Conservation (phyloP, 2,329 filamentous ascomycete species). For the Exserohilum rostratum region DNA sequence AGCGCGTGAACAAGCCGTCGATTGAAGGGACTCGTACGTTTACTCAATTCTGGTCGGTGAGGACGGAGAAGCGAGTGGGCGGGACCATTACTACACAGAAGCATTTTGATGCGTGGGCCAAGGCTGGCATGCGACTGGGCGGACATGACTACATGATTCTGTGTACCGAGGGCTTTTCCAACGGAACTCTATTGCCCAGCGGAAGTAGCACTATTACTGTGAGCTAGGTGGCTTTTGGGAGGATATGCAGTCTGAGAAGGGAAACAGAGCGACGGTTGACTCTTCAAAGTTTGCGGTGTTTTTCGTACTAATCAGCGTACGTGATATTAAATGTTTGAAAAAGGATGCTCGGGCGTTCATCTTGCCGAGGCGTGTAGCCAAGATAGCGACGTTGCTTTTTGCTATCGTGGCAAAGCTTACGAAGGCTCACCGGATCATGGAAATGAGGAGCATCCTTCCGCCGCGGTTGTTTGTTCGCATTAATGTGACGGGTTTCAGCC, state of each 20-base stretch:
- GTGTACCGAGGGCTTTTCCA: slow-evolving; percentile 10
- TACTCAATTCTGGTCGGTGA: slow-evolving; percentile 61
- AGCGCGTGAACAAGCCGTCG: slow-evolving; percentile 57
- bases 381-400: no score
- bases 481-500: not conserved
- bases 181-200: slow-evolving; percentile 11
- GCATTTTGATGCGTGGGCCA: slow-evolving; percentile 38
- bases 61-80: slow-evolving; percentile 55
- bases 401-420: slow-evolving; percentile 2
- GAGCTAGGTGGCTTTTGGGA: not conserved
- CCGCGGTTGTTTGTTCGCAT: no score
- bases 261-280: no score
- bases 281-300: no score
- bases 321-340: no score
- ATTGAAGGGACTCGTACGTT: slow-evolving; percentile 61
- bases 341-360: no score
- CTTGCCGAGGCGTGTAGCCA: no score
- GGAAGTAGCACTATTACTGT: slow-evolving; percentile 13
- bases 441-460: no score
- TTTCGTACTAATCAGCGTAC: no score
- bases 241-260: no score
- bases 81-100: slow-evolving; percentile 46
- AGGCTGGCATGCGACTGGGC: slow-evolving; percentile 13
- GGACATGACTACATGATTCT: slow-evolving; percentile 15
- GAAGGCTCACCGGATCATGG: not conserved